phyloP scores from a whole-genome alignment of 768 basidiomycete species.

The Hygrophoropsis aurantiaca region DNA sequence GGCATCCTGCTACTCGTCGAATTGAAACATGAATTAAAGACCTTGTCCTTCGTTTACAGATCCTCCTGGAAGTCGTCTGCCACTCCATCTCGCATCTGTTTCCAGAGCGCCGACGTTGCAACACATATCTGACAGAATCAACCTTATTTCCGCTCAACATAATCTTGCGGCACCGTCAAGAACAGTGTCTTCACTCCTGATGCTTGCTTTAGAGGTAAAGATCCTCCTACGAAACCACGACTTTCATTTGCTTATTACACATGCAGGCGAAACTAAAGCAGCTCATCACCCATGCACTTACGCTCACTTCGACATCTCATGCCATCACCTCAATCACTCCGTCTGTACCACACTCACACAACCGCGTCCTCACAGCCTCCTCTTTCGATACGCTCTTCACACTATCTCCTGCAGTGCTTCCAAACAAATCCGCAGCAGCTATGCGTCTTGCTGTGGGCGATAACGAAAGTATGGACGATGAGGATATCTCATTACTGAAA shows the following conservation, averaged over 20 bases:
- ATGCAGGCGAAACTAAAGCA: conserved; percentile 78
- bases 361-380: conserved; percentile 56
- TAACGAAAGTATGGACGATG: conserved; percentile 44
- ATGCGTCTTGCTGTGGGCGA: conserved; percentile 64
- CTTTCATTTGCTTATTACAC: neutral
- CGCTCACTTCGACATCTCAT: conserved; percentile 73
- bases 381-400: conserved; percentile 81
- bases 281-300: conserved; percentile 76
- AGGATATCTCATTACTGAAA: conserved; percentile 52
- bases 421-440: conserved; percentile 76
- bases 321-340: conserved; percentile 75
- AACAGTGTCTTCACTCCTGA: conserved; percentile 65
- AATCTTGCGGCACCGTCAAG: conserved; percentile 61
- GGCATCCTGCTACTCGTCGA: conserved; percentile 13
- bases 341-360: conserved; percentile 40
- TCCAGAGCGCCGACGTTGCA: conserved; percentile 73
- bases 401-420: conserved; percentile 72
- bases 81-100: conserved; percentile 71
- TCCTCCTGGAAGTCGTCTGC: conserved; percentile 67
- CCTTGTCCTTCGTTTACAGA: conserved; percentile 37
- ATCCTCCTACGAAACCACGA: neutral
- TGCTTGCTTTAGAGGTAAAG: conserved; percentile 74
- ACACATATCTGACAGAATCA: conserved; percentile 77
- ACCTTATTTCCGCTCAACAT: conserved; percentile 79
- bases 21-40: neutral